Evolutionary conservation across 139 green algal species (phyloP).

Genomic region (Limnomonas spitsbergensis): DNA sequence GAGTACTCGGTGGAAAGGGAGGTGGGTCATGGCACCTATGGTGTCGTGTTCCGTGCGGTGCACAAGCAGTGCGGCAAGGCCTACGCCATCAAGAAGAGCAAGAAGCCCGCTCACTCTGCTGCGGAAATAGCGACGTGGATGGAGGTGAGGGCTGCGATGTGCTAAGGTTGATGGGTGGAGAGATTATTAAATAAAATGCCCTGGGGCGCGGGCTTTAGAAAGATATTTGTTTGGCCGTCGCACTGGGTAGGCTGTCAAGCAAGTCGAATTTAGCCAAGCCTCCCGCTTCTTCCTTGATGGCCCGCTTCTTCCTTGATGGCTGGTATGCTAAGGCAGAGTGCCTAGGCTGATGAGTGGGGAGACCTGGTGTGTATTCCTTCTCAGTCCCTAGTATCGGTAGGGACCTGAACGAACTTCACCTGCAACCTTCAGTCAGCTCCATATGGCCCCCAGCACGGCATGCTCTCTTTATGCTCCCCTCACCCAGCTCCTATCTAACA

Average conservation of each 20-base stretch:
- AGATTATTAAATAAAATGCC: background rate
- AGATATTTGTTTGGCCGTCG: no score
- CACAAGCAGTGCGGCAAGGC: slow-evolving; percentile 73
- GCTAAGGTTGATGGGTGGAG: background rate
- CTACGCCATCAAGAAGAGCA: slow-evolving; percentile 87
- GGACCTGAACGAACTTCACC: no score
- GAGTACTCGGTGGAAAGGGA: slow-evolving; percentile 65
- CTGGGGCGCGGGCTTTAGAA: background rate
- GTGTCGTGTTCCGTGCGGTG: slow-evolving; percentile 66
- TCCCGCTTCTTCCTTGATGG: no score
- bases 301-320: background rate
- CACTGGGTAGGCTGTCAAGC: no score
- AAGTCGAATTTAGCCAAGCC: no score
- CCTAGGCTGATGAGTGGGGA: background rate
- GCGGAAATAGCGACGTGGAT: slow-evolving; percentile 56
- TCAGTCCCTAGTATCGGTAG: background rate
- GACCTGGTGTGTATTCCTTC: background rate
- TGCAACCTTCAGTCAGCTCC: no score
- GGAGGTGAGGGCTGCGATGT: slow-evolving; percentile 61
- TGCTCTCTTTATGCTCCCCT: no score
- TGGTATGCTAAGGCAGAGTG: background rate
- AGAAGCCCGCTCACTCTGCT: slow-evolving; percentile 46
- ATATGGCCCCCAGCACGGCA: no score
- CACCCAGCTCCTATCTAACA: no score
- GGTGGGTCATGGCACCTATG: slow-evolving; percentile 75